Evolutionary conservation across 2,329 filamentous ascomycete species (phyloP).

Genomic region (Microthyrium microscopicum): DNA sequence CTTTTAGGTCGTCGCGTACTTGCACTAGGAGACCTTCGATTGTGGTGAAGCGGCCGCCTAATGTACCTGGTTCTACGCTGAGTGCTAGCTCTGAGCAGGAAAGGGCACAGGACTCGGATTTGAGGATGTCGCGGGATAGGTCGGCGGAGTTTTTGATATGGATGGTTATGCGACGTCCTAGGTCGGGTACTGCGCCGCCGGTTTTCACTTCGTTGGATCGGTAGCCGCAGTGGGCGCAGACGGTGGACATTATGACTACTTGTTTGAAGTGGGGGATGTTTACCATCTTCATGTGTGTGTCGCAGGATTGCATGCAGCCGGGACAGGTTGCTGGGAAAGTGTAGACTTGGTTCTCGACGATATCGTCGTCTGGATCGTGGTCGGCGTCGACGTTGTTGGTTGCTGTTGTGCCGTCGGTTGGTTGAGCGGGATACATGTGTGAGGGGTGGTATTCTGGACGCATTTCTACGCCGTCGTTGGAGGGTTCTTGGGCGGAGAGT

Average conservation of each 20-base stretch:
- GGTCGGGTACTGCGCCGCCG: constrained; percentile 74
- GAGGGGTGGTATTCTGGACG: constrained; percentile 34
- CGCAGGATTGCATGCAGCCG: constrained; percentile 70
- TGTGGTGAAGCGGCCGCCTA: constrained; percentile 92
- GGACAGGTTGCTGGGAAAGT: constrained; percentile 83
- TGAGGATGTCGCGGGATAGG: constrained; percentile 82
- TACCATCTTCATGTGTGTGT: constrained; percentile 97
- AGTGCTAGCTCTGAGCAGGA: constrained; percentile 77
- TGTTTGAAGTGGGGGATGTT: constrained; percentile 97
- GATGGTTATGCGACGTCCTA: constrained; percentile 70
- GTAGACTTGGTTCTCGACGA: constrained; percentile 84
- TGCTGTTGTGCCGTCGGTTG: constrained; percentile 18
- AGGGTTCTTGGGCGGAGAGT: constrained; percentile 27
- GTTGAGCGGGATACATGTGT: constrained; percentile 27
- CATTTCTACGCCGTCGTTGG: constrained; percentile 31
- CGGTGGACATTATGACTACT: constrained; percentile 87
- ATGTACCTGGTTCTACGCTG: constrained; percentile 77
- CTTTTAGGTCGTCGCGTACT: constrained; percentile 74
- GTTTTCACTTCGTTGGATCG: constrained; percentile 96
- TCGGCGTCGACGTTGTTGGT: constrained; percentile 17
- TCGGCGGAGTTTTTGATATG: constrained; percentile 53
- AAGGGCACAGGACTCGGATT: constrained; percentile 81
- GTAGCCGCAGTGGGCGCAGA: constrained; percentile 84
- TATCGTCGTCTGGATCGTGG: constrained; percentile 49
- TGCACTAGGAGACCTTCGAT: constrained; percentile 88